phyloP scores from a whole-genome alignment of 2,329 filamentous ascomycete species.

The Beauveria pseudobassiana region DNA sequence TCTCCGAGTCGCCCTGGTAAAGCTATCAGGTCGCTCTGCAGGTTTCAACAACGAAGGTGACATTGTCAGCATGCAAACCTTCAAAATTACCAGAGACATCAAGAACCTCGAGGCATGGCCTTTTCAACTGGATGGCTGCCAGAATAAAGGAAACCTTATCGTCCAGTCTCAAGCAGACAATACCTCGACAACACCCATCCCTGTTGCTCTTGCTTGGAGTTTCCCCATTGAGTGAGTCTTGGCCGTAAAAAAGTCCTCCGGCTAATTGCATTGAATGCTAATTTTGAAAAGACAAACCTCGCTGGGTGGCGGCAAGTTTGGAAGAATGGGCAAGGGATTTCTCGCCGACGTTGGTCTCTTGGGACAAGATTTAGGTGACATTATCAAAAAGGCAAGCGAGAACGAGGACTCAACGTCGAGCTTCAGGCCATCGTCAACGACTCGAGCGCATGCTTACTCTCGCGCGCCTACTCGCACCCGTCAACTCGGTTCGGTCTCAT shows the following conservation, averaged over 20 bases:
- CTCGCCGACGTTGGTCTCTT: slow-evolving; percentile 49
- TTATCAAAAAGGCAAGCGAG: slow-evolving; percentile 48
- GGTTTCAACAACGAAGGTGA: slow-evolving; percentile 33
- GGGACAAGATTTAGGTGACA: slow-evolving; percentile 52
- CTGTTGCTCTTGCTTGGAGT: slow-evolving; percentile 59
- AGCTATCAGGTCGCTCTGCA: slow-evolving; percentile 42
- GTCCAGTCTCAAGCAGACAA: slow-evolving; percentile 32
- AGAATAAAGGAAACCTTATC: slow-evolving; percentile 50
- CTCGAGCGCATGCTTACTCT: slow-evolving; percentile 57
- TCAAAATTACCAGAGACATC: slow-evolving; percentile 47
- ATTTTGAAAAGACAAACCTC: slow-evolving; percentile 50
- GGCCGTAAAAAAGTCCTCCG: background rate
- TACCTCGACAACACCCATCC: slow-evolving; percentile 37
- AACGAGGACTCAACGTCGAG: slow-evolving; percentile 43
- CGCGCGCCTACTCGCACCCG: slow-evolving; percentile 51
- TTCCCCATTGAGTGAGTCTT: slow-evolving; percentile 59
- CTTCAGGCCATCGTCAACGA: slow-evolving; percentile 60
- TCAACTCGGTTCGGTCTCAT: slow-evolving; percentile 58
- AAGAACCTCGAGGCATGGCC: slow-evolving; percentile 47
- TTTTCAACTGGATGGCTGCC: slow-evolving; percentile 65
- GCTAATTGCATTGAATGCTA: slow-evolving; percentile 12
- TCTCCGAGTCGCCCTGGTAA: slow-evolving; percentile 55
- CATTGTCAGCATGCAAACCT: slow-evolving; percentile 48
- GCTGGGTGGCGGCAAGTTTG: slow-evolving; percentile 49
- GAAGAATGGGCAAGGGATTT: slow-evolving; percentile 61